Evolutionary conservation across 306 rosid species (phyloP).

Genomic region (Cicer cuneatum): DNA sequence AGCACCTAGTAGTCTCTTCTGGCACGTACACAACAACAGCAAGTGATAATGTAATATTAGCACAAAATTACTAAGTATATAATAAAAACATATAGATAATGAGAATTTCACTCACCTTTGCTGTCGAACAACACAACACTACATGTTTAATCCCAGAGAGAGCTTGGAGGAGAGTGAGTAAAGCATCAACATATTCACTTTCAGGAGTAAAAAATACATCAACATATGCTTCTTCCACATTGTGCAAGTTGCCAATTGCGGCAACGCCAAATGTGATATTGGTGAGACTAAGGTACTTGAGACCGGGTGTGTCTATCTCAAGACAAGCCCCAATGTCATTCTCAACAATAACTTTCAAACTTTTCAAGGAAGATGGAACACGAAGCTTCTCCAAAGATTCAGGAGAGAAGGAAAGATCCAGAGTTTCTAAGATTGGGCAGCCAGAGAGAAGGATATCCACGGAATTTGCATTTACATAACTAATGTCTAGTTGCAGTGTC

Average conservation of each 20-base stretch:
- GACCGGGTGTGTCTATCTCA: background rate
- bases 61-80: background rate
- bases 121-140: background rate
- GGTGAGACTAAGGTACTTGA: background rate
- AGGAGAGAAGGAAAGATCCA: background rate
- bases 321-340: background rate
- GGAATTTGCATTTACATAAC: background rate
- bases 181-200: background rate
- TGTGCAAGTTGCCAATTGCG: slow-evolving; percentile 1
- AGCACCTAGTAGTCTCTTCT: background rate
- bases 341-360: background rate
- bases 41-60: background rate
- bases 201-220: background rate
- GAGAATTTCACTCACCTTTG: background rate
- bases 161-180: background rate
- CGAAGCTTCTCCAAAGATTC: background rate
- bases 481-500: background rate
- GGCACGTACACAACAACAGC: background rate
- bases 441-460: background rate
- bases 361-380: background rate
- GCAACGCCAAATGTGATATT: background rate
- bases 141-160: background rate
- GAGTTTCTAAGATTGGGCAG: background rate
- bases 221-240: background rate
- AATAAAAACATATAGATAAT: background rate